phyloP scores from a whole-genome alignment of 305 asterid genomes.

The Fraxinus xanthoxyloides region DNA sequence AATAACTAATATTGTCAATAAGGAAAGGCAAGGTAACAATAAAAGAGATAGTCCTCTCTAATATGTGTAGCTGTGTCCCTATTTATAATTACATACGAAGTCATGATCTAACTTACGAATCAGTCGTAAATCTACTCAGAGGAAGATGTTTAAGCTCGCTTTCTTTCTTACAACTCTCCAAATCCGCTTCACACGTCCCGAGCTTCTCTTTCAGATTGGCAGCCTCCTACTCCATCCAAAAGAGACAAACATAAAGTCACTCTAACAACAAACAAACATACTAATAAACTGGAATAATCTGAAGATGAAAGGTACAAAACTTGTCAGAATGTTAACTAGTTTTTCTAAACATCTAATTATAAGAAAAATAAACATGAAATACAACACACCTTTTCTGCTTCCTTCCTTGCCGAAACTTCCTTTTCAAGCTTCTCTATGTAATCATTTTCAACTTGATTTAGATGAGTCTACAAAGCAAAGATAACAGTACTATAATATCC shows the following conservation, averaged over 20 bases:
- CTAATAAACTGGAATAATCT: neutral
- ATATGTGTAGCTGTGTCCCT: neutral
- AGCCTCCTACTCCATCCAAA: slow-evolving; percentile 49
- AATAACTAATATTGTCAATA: neutral
- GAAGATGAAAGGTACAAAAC: neutral
- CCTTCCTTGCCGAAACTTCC: slow-evolving; percentile 63
- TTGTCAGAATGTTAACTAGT: neutral
- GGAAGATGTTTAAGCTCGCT: slow-evolving; percentile 53
- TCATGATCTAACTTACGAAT: slow-evolving; percentile 45
- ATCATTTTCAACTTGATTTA: slow-evolving; percentile 68
- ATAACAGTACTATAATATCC: slow-evolving; percentile 20
- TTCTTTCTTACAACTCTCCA: slow-evolving; percentile 57
- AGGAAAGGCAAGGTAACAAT: neutral
- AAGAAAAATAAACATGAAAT: slow-evolving; percentile 5
- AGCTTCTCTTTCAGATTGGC: slow-evolving; percentile 61
- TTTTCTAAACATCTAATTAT: neutral
- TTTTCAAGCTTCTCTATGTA: slow-evolving; percentile 72
- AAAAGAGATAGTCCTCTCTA: neutral
- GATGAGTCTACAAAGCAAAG: slow-evolving; percentile 55
- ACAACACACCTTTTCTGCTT: slow-evolving; percentile 55
- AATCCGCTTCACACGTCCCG: slow-evolving; percentile 44
- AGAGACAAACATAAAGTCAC: neutral
- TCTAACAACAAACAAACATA: neutral
- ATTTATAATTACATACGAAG: slow-evolving; percentile 14
- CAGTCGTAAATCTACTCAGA: slow-evolving; percentile 49